Evolutionary conservation across 805 yeast species (phyloP).

Genomic region (Wickerhamomyces kurtzmanii): DNA sequence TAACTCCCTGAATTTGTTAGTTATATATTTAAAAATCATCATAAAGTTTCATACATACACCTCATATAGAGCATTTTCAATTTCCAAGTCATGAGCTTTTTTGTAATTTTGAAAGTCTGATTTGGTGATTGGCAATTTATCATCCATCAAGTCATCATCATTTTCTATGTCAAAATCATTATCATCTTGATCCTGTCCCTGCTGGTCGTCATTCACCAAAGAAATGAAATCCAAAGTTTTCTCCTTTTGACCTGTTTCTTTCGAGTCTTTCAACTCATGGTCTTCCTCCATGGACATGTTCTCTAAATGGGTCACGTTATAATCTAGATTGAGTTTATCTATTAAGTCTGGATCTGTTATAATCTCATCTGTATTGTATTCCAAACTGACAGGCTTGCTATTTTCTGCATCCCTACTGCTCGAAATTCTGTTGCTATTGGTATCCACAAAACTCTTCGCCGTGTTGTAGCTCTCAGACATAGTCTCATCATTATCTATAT

Average conservation of each 20-base stretch:
- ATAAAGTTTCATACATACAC: slow-evolving; percentile 9
- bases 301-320: slow-evolving; percentile 7
- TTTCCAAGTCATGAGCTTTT: slow-evolving; percentile 17
- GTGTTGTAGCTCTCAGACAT: too few relatives aligned
- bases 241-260: slow-evolving; percentile 1
- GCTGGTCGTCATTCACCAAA: too few relatives aligned
- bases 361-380: too few relatives aligned
- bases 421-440: too few relatives aligned
- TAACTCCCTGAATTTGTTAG: slow-evolving; percentile 6
- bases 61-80: slow-evolving; percentile 23
- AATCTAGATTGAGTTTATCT: background rate
- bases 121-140: slow-evolving; percentile 18
- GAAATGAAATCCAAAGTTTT: too few relatives aligned
- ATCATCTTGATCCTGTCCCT: too few relatives aligned
- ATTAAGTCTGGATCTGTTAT: too few relatives aligned
- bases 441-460: too few relatives aligned
- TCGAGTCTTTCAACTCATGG: slow-evolving; percentile 2
- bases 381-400: too few relatives aligned
- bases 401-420: too few relatives aligned
- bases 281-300: slow-evolving; percentile 9
- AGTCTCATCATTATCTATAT: too few relatives aligned
- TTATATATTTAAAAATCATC: too few relatives aligned
- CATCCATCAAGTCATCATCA: slow-evolving; percentile 15
- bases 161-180: slow-evolving; percentile 10
- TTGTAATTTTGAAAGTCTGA: slow-evolving; percentile 17